Conservation (phyloP, 2,329 filamentous ascomycete genomes). For the Cercospora canescens region DNA sequence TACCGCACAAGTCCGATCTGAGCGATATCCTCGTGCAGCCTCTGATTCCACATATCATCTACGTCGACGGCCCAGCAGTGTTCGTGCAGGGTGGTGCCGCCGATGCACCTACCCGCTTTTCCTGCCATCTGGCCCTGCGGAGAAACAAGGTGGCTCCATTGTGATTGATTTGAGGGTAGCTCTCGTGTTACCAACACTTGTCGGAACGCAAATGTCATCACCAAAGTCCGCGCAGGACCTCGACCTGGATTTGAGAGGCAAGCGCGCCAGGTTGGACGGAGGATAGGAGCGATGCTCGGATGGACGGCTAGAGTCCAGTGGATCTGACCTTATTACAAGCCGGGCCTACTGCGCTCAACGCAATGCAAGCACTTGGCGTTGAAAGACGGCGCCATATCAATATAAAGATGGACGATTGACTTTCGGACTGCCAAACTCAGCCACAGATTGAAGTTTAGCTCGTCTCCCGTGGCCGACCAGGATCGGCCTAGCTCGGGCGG, state of each 20-base stretch:
- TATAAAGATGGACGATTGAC: conserved; percentile 7
- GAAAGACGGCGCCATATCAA: not conserved
- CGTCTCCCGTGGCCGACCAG: not conserved
- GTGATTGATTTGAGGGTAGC: not conserved
- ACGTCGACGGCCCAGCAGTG: not conserved
- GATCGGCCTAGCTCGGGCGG: not conserved
- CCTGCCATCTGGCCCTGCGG: not conserved
- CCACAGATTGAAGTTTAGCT: conserved; percentile 1
- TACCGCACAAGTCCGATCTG: not conserved
- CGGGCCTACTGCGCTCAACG: conserved; percentile 8
- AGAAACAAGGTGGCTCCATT: not conserved
- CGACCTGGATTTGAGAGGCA: not conserved
- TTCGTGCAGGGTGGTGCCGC: not conserved
- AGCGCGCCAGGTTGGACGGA: not conserved
- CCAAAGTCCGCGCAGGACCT: not conserved
- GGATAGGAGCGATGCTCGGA: not conserved
- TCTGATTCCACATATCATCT: not conserved
- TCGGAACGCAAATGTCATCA: not conserved
- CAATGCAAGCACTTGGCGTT: not conserved
- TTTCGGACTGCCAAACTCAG: conserved; percentile 9
- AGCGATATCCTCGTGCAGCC: not conserved
- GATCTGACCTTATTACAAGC: not conserved
- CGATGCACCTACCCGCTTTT: not conserved
- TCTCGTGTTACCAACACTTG: not conserved
- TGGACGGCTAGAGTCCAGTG: not conserved